These are phyloP conservation scores for Rhizopogon roseolus DNA, from an alignment of 768 basidiomycete genomes.

Conservation along the genomic window DNA sequence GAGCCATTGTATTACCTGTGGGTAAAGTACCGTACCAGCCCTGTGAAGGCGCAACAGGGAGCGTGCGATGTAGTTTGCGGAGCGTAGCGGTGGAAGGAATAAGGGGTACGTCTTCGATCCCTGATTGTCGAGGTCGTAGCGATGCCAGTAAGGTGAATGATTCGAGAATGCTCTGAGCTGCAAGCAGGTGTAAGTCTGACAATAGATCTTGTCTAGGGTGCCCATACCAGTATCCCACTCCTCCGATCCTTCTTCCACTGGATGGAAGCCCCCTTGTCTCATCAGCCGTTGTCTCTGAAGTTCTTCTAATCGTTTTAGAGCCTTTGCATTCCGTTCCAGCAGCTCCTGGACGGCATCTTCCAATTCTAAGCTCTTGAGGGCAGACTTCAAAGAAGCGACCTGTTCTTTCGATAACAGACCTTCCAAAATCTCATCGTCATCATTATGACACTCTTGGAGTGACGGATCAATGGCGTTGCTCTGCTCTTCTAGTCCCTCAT, in stretches of 20 bases:
- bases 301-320: slow-evolving; percentile 58
- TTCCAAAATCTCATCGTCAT: slow-evolving; percentile 41
- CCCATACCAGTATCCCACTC: slow-evolving; percentile 78
- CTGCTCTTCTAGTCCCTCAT: slow-evolving; percentile 3
- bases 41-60: slow-evolving; percentile 52
- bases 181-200: slow-evolving; percentile 10
- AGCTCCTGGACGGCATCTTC: slow-evolving; percentile 69
- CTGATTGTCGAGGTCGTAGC: slow-evolving; percentile 58
- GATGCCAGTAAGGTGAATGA: slow-evolving; percentile 66
- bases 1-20: slow-evolving; percentile 47
- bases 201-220: slow-evolving; percentile 4
- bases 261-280: slow-evolving; percentile 37
- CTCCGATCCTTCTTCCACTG: slow-evolving; percentile 65
- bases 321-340: slow-evolving; percentile 58
- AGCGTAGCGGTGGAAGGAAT: slow-evolving; percentile 60
- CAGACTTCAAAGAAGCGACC: slow-evolving; percentile 50
- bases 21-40: slow-evolving; percentile 79
- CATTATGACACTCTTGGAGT: slow-evolving; percentile 9
- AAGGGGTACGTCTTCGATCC: slow-evolving; percentile 40
- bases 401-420: slow-evolving; percentile 55
- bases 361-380: slow-evolving; percentile 56
- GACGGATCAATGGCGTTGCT: slow-evolving; percentile 10
- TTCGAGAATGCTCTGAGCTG: slow-evolving; percentile 70
- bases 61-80: slow-evolving; percentile 66
- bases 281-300: slow-evolving; percentile 57